A percentile compares a stretch with the other conserved stretches of the same genome.
Conservation (phyloP, 768 basidiomycete genomes). For the Mycena belliarum region DNA sequence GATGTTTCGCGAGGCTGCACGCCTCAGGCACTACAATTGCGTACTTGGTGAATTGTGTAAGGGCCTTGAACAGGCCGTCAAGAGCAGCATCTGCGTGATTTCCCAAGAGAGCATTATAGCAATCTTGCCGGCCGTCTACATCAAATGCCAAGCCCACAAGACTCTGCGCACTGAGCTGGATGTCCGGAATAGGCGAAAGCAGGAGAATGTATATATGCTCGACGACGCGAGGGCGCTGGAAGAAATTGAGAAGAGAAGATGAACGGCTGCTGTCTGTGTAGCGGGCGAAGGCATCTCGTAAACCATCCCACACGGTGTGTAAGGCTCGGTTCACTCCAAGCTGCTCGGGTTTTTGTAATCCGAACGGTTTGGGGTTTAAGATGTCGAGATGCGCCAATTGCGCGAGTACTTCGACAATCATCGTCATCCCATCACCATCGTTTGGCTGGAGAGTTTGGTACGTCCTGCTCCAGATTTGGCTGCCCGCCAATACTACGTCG, state of each 20-base stretch:
- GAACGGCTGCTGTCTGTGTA: conserved; percentile 65
- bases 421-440: conserved; percentile 60
- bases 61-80: conserved; percentile 68
- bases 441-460: conserved; percentile 59
- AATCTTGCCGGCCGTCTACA: conserved; percentile 86
- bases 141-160: conserved; percentile 87
- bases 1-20: conserved; percentile 82
- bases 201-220: conserved; percentile 66
- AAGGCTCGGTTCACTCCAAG: conserved; percentile 63
- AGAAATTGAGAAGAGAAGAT: conserved; percentile 51
- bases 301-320: conserved; percentile 56
- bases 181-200: conserved; percentile 77
- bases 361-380: conserved; percentile 56
- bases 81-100: conserved; percentile 67
- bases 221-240: conserved; percentile 57
- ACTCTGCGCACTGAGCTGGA: conserved; percentile 75
- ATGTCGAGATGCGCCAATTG: conserved; percentile 66
- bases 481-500: conserved; percentile 5
- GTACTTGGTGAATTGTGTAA: conserved; percentile 63
- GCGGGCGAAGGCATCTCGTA: conserved; percentile 60
- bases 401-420: conserved; percentile 59
- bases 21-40: conserved; percentile 78
- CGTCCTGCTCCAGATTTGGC: conserved; percentile 65
- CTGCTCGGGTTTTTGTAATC: conserved; percentile 8
- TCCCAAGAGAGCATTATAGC: conserved; percentile 76